Base-by-base conservation (phyloP, 2,329 filamentous ascomycete species). In the Hypoxylon sp. region DNA sequence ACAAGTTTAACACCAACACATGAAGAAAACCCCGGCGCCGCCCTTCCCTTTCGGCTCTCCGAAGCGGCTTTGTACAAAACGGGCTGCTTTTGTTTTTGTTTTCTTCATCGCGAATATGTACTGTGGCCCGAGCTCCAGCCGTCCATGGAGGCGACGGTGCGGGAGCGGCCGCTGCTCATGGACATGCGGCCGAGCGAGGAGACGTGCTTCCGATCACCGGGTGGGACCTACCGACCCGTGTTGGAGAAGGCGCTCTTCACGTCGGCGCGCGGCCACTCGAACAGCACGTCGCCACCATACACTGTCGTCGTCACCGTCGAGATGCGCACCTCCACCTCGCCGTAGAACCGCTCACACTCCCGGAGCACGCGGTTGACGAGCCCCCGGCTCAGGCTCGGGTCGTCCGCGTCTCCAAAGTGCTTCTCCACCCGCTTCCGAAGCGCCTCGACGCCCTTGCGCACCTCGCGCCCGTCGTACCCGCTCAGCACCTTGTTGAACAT, bases 341-440 rank as follows among this genome's bases (percentile, higher is more conserved):
- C 78, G 69, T 88, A 88, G 67, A 85, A 88, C 58, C 72, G 76
- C 73, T 88, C 86, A 70, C 86, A 88, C 70, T 87, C 84, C 57
- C 77, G 77, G 43, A 85, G 73, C 31, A 88, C 84, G 70, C 83
- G 81, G 47, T 74, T 74, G 20, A 88, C 85, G 35, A 89, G 76
- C 29, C 79, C 79, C 46, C 79, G 78, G 67, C 85, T 89, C 50
- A 89, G 78, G 18, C 79, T 83, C 52, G 87, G 85, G 62, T 93
- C 90, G 66, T 96, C 92, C 4, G 88, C 90, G 66, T 96, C 92
- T 38, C 92, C 92, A 80, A 98, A 98, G 75, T 98, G 94, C 78
- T 98, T 99, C 77, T 98, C 94, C 1, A 98, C 91, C 46, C 94
- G 85, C 78, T 96, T 97, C 69, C 89, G 89, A 65, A 98, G 81